These are phyloP conservation scores for Pichia scutulata DNA, from an alignment of 805 yeast species.

Conservation along the genomic window DNA sequence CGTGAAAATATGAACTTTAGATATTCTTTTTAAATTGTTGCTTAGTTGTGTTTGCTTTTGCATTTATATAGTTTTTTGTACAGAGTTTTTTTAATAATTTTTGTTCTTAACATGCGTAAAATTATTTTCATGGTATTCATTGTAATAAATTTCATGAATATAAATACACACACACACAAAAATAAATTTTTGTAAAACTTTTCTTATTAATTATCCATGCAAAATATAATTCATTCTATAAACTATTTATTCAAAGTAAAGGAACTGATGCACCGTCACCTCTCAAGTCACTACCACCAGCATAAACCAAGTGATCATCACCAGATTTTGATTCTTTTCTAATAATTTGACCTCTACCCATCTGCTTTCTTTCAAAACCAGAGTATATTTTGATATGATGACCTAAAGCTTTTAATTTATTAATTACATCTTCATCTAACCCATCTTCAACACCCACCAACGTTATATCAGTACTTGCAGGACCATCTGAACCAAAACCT, in stretches of 20 bases:
- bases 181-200: not conserved
- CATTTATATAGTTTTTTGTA: not conserved
- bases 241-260: conserved; percentile 12
- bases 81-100: too few relatives aligned
- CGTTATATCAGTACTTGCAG: conserved; percentile 52
- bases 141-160: too few relatives aligned
- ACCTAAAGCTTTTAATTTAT: conserved; percentile 43
- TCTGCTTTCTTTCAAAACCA: conserved; percentile 33
- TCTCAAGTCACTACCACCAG: conserved; percentile 72
- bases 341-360: conserved; percentile 71
- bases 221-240: not conserved
- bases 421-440: conserved; percentile 38
- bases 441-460: conserved; percentile 62
- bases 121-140: too few relatives aligned
- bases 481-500: conserved; percentile 59
- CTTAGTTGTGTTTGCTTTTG: not conserved
- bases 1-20: not conserved
- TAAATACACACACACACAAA: too few relatives aligned
- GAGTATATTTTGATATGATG: conserved; percentile 42
- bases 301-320: conserved; percentile 35
- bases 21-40: not conserved
- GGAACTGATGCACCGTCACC: conserved; percentile 82
- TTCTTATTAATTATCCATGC: not conserved
- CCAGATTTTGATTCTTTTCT: conserved; percentile 31
- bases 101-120: too few relatives aligned